These are phyloP conservation scores for Colletotrichum abscissum DNA, from an alignment of 2,329 filamentous ascomycete species.

Conservation along the genomic window DNA sequence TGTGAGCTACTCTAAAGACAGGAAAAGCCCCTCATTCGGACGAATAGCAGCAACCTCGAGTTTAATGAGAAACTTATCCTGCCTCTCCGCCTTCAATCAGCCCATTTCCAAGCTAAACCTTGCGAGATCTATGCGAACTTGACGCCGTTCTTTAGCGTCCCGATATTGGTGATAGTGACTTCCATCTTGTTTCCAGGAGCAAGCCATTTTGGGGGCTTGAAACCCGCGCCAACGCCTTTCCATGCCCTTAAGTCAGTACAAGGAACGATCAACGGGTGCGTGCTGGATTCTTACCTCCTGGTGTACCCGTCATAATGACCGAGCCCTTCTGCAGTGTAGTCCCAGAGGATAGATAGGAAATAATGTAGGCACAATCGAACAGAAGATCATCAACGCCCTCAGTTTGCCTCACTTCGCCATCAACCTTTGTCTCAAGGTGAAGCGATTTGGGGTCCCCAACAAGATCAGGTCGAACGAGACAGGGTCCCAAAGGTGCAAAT, in stretches of 20 bases:
- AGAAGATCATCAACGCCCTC: constrained; percentile 53
- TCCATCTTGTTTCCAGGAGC: constrained; percentile 52
- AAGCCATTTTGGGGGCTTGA: constrained; percentile 52
- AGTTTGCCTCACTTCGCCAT: constrained; percentile 60
- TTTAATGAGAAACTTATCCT: not conserved
- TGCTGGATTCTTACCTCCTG: constrained; percentile 45
- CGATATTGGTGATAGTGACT: constrained; percentile 51
- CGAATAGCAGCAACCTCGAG: not conserved
- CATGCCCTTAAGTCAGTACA: not conserved
- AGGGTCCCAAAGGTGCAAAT: constrained; percentile 64
- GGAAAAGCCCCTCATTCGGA: not conserved
- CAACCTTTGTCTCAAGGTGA: constrained; percentile 56
- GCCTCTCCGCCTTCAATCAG: not conserved
- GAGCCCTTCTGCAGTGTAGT: constrained; percentile 56
- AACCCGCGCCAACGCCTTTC: constrained; percentile 53
- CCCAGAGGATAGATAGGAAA: constrained; percentile 51
- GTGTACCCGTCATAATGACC: constrained; percentile 59
- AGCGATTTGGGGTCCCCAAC: constrained; percentile 56
- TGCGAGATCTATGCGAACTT: constrained; percentile 32
- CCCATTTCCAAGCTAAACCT: not conserved
- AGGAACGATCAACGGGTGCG: not conserved
- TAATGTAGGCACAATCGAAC: constrained; percentile 52
- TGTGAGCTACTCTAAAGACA: not conserved
- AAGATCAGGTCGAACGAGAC: constrained; percentile 54
- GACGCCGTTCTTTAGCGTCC: constrained; percentile 53